Conservation (phyloP, 805 yeast genomes). For the Metschnikowia borealis region DNA sequence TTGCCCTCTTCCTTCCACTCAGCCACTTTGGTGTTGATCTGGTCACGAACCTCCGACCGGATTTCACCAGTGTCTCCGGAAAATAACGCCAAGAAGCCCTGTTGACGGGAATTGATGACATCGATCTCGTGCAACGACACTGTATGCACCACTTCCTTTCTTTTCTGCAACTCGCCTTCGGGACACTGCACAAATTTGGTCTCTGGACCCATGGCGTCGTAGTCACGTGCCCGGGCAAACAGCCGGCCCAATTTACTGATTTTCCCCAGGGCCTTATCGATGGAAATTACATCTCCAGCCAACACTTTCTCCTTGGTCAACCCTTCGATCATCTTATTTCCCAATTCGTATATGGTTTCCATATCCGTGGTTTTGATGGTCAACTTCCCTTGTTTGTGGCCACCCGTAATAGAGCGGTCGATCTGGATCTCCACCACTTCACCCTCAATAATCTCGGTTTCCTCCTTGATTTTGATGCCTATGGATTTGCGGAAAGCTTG, state of each 20-base stretch:
- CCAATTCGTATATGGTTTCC: constrained; percentile 96
- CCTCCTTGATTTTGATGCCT: constrained; percentile 93
- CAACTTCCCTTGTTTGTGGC: constrained; percentile 96
- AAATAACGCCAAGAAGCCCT: constrained; percentile 92
- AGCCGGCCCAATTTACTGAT: constrained; percentile 94
- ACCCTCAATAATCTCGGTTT: constrained; percentile 96
- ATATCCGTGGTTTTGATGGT: constrained; percentile 97
- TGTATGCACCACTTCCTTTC: constrained; percentile 94
- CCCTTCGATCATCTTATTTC: constrained; percentile 91
- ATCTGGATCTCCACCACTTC: constrained; percentile 97
- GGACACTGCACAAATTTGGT: constrained; percentile 98
- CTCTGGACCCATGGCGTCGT: constrained; percentile 98
- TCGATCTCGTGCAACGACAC: constrained; percentile 98
- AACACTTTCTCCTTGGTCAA: constrained; percentile 90
- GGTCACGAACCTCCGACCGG: constrained; percentile 90
- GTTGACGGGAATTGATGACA: constrained; percentile 95
- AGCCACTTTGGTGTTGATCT: constrained; percentile 92
- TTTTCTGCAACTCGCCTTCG: constrained; percentile 95
- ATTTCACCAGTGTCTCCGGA: constrained; percentile 98
- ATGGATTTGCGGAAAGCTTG: constrained; percentile 95
- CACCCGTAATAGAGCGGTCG: constrained; percentile 91
- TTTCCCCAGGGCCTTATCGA: constrained; percentile 93
- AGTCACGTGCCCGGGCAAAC: constrained; percentile 92
- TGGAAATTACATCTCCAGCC: constrained; percentile 95
- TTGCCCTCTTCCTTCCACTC: constrained; percentile 99